A percentile compares a stretch with the other conserved stretches of the same genome.
Evolutionary conservation across 352 stramenopile species (phyloP).

Genomic region (Phytophthora sansomeana): DNA sequence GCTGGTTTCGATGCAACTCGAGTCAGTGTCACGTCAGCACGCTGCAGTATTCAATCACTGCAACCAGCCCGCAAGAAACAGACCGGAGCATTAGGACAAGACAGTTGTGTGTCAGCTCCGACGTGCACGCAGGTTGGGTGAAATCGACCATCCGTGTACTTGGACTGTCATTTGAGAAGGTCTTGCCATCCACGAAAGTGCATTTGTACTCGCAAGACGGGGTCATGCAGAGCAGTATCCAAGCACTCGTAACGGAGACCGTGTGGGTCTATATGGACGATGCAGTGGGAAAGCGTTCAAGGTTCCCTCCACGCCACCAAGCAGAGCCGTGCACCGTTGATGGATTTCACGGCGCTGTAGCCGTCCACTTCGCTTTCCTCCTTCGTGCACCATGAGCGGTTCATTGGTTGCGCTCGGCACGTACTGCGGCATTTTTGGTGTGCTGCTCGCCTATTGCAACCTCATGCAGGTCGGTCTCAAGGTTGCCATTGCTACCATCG

Average conservation of each 20-base stretch:
- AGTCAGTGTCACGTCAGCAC: slow-evolving; percentile 6
- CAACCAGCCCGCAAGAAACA: no score
- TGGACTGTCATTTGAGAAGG: no score
- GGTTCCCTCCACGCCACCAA: slow-evolving; percentile 21
- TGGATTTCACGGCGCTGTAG: slow-evolving; percentile 3
- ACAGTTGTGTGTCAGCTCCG: slow-evolving; percentile 12
- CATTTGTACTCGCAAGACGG: neutral
- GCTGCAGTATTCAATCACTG: neutral
- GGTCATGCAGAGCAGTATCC: neutral
- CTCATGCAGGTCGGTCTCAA: slow-evolving; percentile 27
- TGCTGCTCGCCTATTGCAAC: slow-evolving; percentile 29
- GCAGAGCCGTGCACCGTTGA: slow-evolving; percentile 12
- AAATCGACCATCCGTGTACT: no score
- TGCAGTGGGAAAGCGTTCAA: slow-evolving; percentile 20
- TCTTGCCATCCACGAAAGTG: no score
- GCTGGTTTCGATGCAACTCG: slow-evolving; percentile 1
- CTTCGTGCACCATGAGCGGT: slow-evolving; percentile 14
- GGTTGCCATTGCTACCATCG: slow-evolving; percentile 5
- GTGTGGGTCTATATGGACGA: slow-evolving; percentile 8
- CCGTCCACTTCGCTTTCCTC: slow-evolving; percentile 26
- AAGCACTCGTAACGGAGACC: slow-evolving; percentile 9
- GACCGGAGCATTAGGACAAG: slow-evolving; percentile 14
- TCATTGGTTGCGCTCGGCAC: slow-evolving; percentile 25
- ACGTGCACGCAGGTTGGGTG: no score
- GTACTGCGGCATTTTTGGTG: slow-evolving; percentile 26